Evolutionary conservation across 805 yeast genomes (phyloP).

Genomic region (Candida andamanensis): DNA sequence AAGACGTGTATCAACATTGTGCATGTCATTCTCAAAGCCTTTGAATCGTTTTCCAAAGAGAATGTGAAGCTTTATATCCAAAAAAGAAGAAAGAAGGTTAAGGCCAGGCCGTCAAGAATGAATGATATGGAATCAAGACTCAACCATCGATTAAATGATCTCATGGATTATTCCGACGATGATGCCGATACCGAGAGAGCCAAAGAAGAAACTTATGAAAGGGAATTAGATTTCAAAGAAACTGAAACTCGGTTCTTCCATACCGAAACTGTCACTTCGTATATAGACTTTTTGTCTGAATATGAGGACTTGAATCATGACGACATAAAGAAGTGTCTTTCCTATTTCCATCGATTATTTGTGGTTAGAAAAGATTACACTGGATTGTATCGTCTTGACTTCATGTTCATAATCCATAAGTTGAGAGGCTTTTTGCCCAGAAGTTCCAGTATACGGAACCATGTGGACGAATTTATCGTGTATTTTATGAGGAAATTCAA

Average conservation of each 20-base stretch:
- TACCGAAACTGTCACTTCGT: slow-evolving; percentile 59
- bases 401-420: slow-evolving; percentile 55
- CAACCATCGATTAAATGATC: slow-evolving; percentile 13
- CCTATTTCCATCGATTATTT: slow-evolving; percentile 68
- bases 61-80: slow-evolving; percentile 47
- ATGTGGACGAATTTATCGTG: slow-evolving; percentile 58
- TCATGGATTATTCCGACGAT: slow-evolving; percentile 28
- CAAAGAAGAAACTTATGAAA: slow-evolving; percentile 37
- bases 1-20: slow-evolving; percentile 59
- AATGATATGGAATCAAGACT: slow-evolving; percentile 18
- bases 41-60: slow-evolving; percentile 61
- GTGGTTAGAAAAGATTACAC: slow-evolving; percentile 54
- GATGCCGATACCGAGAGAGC: slow-evolving; percentile 27
- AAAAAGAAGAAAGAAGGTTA: slow-evolving; percentile 36
- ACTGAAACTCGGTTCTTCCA: slow-evolving; percentile 47
- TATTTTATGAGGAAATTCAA: slow-evolving; percentile 61
- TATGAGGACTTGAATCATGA: slow-evolving; percentile 57
- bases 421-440: slow-evolving; percentile 44
- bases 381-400: slow-evolving; percentile 63
- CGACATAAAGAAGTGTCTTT: slow-evolving; percentile 57
- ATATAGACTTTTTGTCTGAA: slow-evolving; percentile 54
- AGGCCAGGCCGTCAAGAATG: slow-evolving; percentile 15
- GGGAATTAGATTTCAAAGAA: slow-evolving; percentile 40
- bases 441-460: slow-evolving; percentile 44
- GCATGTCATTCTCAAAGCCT: slow-evolving; percentile 57